Percentiles rank a stretch among this genome's conserved stretches.
These are phyloP conservation scores for Cardamine chenopodiifolia DNA, from an alignment of 345 rosid genomes.

Conservation along the genomic window DNA sequence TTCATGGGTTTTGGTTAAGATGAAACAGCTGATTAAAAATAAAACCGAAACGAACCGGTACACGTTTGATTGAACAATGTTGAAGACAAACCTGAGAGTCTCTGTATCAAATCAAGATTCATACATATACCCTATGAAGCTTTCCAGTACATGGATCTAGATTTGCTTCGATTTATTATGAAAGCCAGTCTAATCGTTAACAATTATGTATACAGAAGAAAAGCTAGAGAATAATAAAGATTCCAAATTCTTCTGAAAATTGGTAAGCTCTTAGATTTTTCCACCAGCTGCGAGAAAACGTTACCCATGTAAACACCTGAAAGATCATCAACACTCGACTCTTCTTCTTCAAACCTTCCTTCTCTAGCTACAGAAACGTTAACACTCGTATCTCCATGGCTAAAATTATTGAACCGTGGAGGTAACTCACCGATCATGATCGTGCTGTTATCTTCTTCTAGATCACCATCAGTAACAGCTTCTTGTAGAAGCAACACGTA, in stretches of 20 bases:
- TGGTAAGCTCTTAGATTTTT: constrained; percentile 51
- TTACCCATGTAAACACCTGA: constrained; percentile 73
- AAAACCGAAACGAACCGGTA: not conserved
- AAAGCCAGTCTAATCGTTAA: too few species aligned
- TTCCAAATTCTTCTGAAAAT: not conserved
- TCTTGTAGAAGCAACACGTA: constrained; percentile 85
- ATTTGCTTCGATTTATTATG: not conserved
- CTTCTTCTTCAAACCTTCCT: constrained; percentile 44
- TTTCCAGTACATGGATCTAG: too few species aligned
- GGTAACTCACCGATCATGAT: constrained; percentile 72
- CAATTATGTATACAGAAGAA: not conserved
- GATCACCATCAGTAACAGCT: constrained; percentile 56
- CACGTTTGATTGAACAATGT: not conserved
- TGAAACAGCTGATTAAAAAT: not conserved
- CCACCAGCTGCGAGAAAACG: constrained; percentile 84
- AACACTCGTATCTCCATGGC: constrained; percentile 46
- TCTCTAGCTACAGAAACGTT: constrained; percentile 36
- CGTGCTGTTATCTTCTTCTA: constrained; percentile 74
- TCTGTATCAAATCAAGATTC: not conserved
- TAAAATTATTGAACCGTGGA: constrained; percentile 56
- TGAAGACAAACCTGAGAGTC: not conserved
- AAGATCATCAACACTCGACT: constrained; percentile 50
- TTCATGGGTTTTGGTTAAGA: not conserved
- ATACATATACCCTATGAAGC: too few species aligned
- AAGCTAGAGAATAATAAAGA: too few species aligned